Conservation (phyloP, 495 filamentous ascomycete genomes). For the Tuber brumale region DNA sequence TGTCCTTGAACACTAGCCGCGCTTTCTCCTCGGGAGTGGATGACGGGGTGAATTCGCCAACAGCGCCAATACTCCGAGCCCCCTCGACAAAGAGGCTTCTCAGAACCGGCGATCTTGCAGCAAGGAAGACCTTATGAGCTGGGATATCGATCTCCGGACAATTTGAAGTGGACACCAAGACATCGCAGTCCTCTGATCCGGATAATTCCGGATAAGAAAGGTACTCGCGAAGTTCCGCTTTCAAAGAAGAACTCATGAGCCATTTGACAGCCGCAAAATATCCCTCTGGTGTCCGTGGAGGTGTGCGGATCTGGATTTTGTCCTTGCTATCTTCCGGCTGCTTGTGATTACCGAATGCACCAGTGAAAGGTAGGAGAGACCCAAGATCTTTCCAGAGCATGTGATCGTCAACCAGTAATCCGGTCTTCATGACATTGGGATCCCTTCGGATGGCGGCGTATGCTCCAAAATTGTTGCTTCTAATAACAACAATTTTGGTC, state of each 20-base stretch:
- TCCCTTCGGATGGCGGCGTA: slow-evolving; percentile 85
- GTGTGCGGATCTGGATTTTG: slow-evolving; percentile 24
- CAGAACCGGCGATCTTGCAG: slow-evolving; percentile 63
- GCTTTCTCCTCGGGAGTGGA: slow-evolving; percentile 6
- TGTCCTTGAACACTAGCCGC: slow-evolving; percentile 49
- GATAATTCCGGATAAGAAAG: slow-evolving; percentile 38
- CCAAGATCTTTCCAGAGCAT: slow-evolving; percentile 68
- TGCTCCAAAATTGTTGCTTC: slow-evolving; percentile 79
- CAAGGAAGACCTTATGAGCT: slow-evolving; percentile 74
- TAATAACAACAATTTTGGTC: slow-evolving; percentile 72
- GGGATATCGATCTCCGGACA: slow-evolving; percentile 63
- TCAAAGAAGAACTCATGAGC: slow-evolving; percentile 29
- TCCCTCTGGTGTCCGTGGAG: slow-evolving; percentile 25
- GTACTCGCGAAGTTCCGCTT: slow-evolving; percentile 25
- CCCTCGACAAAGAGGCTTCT: slow-evolving; percentile 53
- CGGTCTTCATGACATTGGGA: slow-evolving; percentile 69
- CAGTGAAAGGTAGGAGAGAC: slow-evolving; percentile 58
- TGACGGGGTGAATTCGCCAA: slow-evolving; percentile 14
- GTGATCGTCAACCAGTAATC: slow-evolving; percentile 58
- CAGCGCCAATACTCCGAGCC: slow-evolving; percentile 1
- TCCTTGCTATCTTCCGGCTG: slow-evolving; percentile 31
- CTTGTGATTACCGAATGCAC: slow-evolving; percentile 32
- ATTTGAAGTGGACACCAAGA: slow-evolving; percentile 51
- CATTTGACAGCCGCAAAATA: slow-evolving; percentile 42
- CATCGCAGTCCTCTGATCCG: slow-evolving; percentile 44